phyloP scores from a whole-genome alignment of 2,329 filamentous ascomycete species.

The Trichoderma guizhouense region DNA sequence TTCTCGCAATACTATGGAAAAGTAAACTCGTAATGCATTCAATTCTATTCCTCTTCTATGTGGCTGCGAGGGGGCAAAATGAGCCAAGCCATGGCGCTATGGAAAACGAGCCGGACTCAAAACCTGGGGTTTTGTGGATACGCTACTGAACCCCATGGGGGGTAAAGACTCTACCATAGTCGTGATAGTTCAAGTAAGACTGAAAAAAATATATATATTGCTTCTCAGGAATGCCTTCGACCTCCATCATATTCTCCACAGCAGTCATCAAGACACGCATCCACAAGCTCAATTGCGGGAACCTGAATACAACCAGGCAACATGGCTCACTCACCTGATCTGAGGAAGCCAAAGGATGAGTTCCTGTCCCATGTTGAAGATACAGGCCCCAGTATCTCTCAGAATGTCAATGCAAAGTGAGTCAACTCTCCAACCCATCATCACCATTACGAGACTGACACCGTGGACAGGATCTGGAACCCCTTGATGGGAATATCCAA shows the following conservation, averaged over 20 bases:
- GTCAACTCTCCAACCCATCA: background rate
- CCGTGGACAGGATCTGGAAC: constrained; percentile 26
- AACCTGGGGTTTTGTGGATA: constrained; percentile 4
- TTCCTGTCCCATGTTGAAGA: constrained; percentile 24
- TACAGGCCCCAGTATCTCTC: constrained; percentile 24
- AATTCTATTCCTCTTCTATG: background rate
- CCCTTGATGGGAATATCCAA: constrained; percentile 27
- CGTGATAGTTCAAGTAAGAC: background rate
- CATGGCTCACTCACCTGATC: constrained; percentile 10
- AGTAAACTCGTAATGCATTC: background rate
- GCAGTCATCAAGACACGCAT: background rate
- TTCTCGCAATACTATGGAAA: background rate
- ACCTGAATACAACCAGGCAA: no score
- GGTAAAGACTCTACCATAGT: background rate
- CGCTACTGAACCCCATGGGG: constrained; percentile 10
- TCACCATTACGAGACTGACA: background rate
- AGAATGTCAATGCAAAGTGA: constrained; percentile 34
- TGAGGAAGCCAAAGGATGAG: constrained; percentile 24
- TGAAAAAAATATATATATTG: background rate
- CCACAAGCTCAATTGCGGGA: background rate
- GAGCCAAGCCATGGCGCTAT: background rate
- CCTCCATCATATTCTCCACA: background rate
- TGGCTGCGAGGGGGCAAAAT: background rate
- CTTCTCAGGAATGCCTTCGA: background rate
- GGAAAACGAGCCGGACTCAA: background rate